Conservation (phyloP, 768 basidiomycete genomes). For the Auricularia heimuer region DNA sequence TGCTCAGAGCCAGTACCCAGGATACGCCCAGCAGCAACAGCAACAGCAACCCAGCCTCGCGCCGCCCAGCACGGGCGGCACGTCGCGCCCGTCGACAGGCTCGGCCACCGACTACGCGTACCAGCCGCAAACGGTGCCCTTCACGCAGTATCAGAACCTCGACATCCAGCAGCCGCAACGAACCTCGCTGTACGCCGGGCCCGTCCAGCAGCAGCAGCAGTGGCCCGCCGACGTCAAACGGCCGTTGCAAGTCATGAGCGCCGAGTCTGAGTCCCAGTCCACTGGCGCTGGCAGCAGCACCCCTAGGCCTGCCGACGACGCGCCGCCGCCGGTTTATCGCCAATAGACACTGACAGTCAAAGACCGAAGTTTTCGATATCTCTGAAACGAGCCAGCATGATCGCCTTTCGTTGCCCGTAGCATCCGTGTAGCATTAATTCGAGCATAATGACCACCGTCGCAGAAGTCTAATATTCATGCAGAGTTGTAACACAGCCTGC, state of each 20-base stretch:
- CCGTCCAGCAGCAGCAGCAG: neutral
- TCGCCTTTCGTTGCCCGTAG: no score
- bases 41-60: neutral
- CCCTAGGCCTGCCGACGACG: neutral
- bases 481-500: no score
- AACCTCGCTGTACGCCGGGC: neutral
- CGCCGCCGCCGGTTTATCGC: neutral
- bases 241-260: neutral
- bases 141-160: no score
- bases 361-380: no score
- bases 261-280: neutral
- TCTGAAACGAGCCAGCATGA: no score
- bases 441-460: no score
- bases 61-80: no score
- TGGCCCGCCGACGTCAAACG: neutral
- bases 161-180: neutral
- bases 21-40: neutral
- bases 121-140: no score
- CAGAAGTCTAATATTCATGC: no score
- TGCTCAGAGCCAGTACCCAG: neutral
- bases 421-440: no score
- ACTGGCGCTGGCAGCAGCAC: neutral
- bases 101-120: no score
- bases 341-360: neutral
- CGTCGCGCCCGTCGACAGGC: no score